Conservation (phyloP, 495 filamentous ascomycete species). For the Talaromyces adpressus region DNA sequence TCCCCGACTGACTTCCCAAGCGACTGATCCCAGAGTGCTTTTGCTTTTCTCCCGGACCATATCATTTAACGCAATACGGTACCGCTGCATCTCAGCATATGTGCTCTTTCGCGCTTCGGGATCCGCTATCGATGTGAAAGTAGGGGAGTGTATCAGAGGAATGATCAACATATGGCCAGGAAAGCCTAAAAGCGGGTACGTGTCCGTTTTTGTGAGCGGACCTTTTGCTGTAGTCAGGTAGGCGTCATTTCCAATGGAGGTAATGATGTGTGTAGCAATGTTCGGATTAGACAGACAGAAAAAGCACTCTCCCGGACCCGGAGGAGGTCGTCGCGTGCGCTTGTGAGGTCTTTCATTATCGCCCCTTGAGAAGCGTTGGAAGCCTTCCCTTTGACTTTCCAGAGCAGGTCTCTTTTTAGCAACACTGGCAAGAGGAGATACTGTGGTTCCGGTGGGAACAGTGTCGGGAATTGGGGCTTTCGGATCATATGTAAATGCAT, state of each 20-base stretch:
- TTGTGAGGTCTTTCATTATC: constrained; percentile 44
- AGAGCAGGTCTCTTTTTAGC: constrained; percentile 54
- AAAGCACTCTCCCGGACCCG: constrained; percentile 76
- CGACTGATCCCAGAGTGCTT: constrained; percentile 66
- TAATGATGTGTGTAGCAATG: constrained; percentile 79
- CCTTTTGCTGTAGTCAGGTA: constrained; percentile 93
- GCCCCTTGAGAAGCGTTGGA: constrained; percentile 50
- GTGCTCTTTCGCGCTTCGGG: constrained; percentile 46
- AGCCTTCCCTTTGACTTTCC: constrained; percentile 42
- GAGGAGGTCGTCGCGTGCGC: constrained; percentile 49
- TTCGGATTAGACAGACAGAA: constrained; percentile 87
- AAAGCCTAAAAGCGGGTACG: constrained; percentile 64
- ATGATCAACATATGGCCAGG: constrained; percentile 88
- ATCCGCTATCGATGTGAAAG: constrained; percentile 53
- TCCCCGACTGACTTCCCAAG: constrained; percentile 79
- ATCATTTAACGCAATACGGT: constrained; percentile 60
- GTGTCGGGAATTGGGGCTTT: constrained; percentile 45
- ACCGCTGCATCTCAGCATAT: constrained; percentile 72
- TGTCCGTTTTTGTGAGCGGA: constrained; percentile 62
- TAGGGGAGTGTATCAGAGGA: constrained; percentile 70
- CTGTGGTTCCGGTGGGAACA: constrained; percentile 61
- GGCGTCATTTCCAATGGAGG: constrained; percentile 72
- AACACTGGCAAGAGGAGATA: constrained; percentile 55
- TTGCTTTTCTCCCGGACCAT: constrained; percentile 51
- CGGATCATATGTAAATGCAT: constrained; percentile 77